A percentile compares a stretch with the other conserved stretches of the same genome.
Conservation (phyloP, 306 rosid genomes). For the Glycine latifolia region DNA sequence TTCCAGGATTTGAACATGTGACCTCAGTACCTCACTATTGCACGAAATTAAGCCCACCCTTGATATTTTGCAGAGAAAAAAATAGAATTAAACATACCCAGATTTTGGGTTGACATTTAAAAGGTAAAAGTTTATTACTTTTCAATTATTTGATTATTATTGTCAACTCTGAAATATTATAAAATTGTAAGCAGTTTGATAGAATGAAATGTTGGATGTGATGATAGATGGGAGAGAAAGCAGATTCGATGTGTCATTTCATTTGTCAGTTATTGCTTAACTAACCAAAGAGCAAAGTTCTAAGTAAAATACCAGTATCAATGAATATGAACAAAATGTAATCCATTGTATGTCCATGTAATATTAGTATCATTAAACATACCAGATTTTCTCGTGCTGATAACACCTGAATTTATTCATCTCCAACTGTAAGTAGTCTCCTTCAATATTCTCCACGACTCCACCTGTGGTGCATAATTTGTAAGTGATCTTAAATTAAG, state of each 20-base stretch:
- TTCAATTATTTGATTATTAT: background rate
- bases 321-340: background rate
- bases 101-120: background rate
- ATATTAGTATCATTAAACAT: background rate
- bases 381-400: background rate
- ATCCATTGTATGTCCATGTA: background rate
- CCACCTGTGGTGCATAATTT: no score
- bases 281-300: background rate
- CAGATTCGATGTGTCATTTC: constrained; percentile 6
- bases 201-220: constrained; percentile 6
- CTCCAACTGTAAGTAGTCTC: background rate
- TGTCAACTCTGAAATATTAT: constrained; percentile 5
- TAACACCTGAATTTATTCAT: background rate
- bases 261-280: background rate
- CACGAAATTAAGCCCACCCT: background rate
- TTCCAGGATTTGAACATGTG: background rate
- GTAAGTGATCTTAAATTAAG: no score
- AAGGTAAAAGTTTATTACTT: background rate
- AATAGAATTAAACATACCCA: background rate
- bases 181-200: background rate
- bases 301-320: background rate
- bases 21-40: background rate
- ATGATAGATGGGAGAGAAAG: background rate
- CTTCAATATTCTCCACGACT: background rate
- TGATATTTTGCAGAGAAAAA: background rate